These are phyloP conservation scores for Penicillium rolfsii DNA, from an alignment of 2,329 filamentous ascomycete species.

Conservation along the genomic window DNA sequence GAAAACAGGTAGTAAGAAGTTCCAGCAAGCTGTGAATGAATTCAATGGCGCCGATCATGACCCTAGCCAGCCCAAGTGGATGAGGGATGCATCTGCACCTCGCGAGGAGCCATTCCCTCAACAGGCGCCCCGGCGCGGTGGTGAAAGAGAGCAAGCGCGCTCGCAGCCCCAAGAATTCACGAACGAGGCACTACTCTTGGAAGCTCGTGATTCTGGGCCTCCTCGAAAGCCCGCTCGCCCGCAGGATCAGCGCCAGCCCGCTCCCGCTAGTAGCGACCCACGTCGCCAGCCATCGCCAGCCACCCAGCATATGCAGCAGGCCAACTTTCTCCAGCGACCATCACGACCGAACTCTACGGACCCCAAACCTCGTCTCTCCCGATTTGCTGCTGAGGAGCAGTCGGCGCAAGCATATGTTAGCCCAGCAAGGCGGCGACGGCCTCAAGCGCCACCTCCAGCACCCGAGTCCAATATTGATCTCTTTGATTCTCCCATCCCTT, in stretches of 20 bases:
- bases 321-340: conserved; percentile 62
- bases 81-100: conserved; percentile 68
- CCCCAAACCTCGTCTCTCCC: conserved; percentile 66
- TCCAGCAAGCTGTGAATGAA: conserved; percentile 89
- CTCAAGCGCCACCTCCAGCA: conserved; percentile 51
- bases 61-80: conserved; percentile 87
- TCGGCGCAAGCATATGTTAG: conserved; percentile 84
- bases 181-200: conserved; percentile 57
- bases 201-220: conserved; percentile 35
- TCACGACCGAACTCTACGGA: conserved; percentile 49
- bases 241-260: conserved; percentile 22
- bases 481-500: conserved; percentile 55
- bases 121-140: conserved; percentile 26
- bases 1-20: conserved; percentile 91
- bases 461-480: conserved; percentile 62
- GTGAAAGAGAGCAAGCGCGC: conserved; percentile 26
- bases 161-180: conserved; percentile 50
- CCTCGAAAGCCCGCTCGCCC: conserved; percentile 33
- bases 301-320: conserved; percentile 33
- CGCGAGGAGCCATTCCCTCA: conserved; percentile 29
- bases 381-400: conserved; percentile 77
- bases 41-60: conserved; percentile 74
- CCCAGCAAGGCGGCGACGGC: conserved; percentile 74
- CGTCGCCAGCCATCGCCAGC: conserved; percentile 29
- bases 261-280: conserved; percentile 24